Conservation (phyloP, 2,329 filamentous ascomycete genomes). For the Fusarium euwallaceae region DNA sequence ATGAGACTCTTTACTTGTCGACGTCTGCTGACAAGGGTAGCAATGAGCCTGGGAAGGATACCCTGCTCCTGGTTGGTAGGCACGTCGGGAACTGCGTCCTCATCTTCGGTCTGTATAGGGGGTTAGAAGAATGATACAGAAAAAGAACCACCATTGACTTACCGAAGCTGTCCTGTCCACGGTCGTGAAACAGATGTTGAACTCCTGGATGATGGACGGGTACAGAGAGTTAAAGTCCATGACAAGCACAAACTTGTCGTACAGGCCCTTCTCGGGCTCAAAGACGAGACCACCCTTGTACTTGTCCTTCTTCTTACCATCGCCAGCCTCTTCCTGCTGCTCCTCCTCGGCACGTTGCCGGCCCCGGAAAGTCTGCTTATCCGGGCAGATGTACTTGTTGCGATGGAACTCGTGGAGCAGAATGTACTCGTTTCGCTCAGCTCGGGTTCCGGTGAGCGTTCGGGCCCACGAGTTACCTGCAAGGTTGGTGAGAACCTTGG, state of each 20-base stretch:
- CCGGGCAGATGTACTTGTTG: conserved; percentile 98
- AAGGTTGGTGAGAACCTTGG: conserved; percentile 94
- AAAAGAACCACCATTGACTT: conserved; percentile 53
- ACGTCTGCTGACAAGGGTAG: conserved; percentile 88
- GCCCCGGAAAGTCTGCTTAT: conserved; percentile 87
- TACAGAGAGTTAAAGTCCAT: conserved; percentile 99
- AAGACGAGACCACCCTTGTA: conserved; percentile 99
- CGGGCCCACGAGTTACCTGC: conserved; percentile 98
- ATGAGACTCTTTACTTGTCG: conserved; percentile 95
- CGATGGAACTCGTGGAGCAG: conserved; percentile 94
- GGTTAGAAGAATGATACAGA: conserved; percentile 44
- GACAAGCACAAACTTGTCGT: conserved; percentile 97
- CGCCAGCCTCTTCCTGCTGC: conserved; percentile 74
- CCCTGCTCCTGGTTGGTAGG: conserved; percentile 83
- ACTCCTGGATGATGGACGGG: conserved; percentile 98
- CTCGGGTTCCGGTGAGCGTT: conserved; percentile 93
- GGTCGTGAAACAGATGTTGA: conserved; percentile 99
- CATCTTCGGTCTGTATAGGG: conserved; percentile 69
- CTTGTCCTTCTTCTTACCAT: conserved; percentile 98
- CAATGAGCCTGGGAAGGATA: conserved; percentile 90
- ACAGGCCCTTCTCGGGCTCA: conserved; percentile 96
- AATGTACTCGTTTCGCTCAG: conserved; percentile 99
- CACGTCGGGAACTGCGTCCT: conserved; percentile 90
- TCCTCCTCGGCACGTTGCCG: conserved; percentile 81
- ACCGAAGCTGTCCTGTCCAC: conserved; percentile 83